phyloP scores from a whole-genome alignment of 176 grass and related monocot genomes.

The Oryza officinalis region DNA sequence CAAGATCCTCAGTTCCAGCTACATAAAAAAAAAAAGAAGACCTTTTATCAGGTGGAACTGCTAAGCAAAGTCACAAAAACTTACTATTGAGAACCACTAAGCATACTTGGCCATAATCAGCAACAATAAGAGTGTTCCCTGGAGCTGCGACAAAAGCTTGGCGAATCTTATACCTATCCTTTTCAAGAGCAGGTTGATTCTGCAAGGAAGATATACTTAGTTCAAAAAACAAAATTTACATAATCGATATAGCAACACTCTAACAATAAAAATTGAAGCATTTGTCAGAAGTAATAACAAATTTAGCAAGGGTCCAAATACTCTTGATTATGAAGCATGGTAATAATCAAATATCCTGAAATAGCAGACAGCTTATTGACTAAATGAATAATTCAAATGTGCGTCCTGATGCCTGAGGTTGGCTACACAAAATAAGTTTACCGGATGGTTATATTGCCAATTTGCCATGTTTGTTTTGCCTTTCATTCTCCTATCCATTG shows the following conservation, averaged over 20 bases:
- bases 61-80: not conserved
- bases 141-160: constrained; percentile 90
- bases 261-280: constrained; percentile 4
- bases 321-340: not conserved
- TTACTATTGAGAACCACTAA: constrained; percentile 34
- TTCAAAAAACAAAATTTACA: constrained; percentile 3
- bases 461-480: too few relatives aligned
- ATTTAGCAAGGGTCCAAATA: constrained; percentile 15
- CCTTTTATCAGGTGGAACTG: constrained; percentile 28
- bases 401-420: not conserved
- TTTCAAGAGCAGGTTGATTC: constrained; percentile 88
- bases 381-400: not conserved
- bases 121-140: constrained; percentile 90
- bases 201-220: constrained; percentile 34
- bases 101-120: constrained; percentile 88
- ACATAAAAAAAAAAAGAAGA: constrained; percentile 30
- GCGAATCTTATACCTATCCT: constrained; percentile 91
- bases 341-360: not conserved
- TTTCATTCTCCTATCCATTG: too few relatives aligned
- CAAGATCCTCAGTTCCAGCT: constrained; percentile 94
- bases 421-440: not conserved
- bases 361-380: not conserved
- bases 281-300: constrained; percentile 27
- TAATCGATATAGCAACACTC: not conserved
- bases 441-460: not conserved